These are phyloP conservation scores for Trichoderma citrinoviride DNA, from an alignment of 2,329 filamentous ascomycete genomes.

Conservation along the genomic window DNA sequence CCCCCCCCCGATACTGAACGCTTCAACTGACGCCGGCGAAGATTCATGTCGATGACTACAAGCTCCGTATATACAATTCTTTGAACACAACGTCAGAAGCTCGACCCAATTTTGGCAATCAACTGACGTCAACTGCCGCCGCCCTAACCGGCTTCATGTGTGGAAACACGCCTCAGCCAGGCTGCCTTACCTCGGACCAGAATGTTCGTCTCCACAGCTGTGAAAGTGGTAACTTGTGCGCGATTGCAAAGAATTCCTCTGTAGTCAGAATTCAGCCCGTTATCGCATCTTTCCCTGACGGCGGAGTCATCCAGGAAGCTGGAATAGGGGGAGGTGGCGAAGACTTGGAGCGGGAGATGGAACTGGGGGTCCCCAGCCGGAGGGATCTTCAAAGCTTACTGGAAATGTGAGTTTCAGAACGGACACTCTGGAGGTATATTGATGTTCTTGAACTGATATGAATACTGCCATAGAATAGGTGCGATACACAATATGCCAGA, in stretches of 20 bases:
- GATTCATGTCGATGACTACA: constrained; percentile 83
- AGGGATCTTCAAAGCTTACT: constrained; percentile 52
- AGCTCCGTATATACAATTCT: constrained; percentile 67
- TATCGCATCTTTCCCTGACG: constrained; percentile 60
- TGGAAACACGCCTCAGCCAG: constrained; percentile 67
- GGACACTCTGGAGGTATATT: not conserved
- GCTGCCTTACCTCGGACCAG: constrained; percentile 67
- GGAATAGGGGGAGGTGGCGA: constrained; percentile 78
- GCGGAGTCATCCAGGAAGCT: constrained; percentile 65
- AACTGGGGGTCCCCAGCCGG: constrained; percentile 59
- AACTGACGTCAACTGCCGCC: constrained; percentile 58
- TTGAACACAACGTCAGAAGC: constrained; percentile 49
- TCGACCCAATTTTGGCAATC: constrained; percentile 41
- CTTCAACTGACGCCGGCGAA: constrained; percentile 32
- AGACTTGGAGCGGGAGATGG: constrained; percentile 66
- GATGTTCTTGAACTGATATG: not conserved
- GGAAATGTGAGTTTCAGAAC: constrained; percentile 31
- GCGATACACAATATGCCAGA: constrained; percentile 19
- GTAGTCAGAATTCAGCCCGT: constrained; percentile 79
- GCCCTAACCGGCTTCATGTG: constrained; percentile 70
- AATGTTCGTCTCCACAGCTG: constrained; percentile 78
- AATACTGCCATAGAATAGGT: constrained; percentile 24
- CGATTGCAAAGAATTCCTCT: constrained; percentile 43
- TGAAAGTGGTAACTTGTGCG: constrained; percentile 67
- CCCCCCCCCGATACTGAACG: not conserved